Conservation (phyloP, 2,329 filamentous ascomycete species). For the Atkinsonella hypoxylon region DNA sequence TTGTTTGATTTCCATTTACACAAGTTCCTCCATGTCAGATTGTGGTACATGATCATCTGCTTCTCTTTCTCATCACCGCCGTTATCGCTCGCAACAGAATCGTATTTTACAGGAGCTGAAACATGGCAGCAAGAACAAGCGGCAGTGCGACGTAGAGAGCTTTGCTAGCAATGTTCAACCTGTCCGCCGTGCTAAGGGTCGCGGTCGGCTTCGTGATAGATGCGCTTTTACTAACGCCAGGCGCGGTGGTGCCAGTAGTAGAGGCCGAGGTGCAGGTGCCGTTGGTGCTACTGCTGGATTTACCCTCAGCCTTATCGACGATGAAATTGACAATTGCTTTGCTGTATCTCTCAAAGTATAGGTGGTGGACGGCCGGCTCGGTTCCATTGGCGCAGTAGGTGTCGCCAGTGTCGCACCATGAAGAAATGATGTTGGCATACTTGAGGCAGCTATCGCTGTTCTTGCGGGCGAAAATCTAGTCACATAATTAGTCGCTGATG, state of each 20-base stretch:
- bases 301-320: slow-evolving; percentile 16
- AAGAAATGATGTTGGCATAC: slow-evolving; percentile 23
- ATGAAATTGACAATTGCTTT: slow-evolving; percentile 23
- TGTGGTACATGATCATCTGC: neutral
- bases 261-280: neutral
- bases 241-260: neutral
- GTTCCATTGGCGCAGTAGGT: slow-evolving; percentile 26
- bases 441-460: slow-evolving; percentile 22
- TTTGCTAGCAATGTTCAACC: neutral
- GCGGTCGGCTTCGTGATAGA: slow-evolving; percentile 1
- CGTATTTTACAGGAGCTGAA: neutral
- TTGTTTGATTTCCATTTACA: neutral
- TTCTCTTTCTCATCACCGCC: neutral
- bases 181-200: neutral
- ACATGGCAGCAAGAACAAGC: slow-evolving; percentile 1
- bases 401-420: slow-evolving; percentile 31
- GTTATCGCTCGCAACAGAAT: neutral
- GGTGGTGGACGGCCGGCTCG: slow-evolving; percentile 18
- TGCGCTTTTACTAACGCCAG: neutral
- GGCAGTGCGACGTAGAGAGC: slow-evolving; percentile 4
- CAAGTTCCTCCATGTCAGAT: neutral
- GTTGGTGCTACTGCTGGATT: neutral
- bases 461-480: slow-evolving; percentile 25
- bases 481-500: neutral
- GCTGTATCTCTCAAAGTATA: slow-evolving; percentile 25